Percentiles rank a stretch among this genome's conserved stretches.
Evolutionary conservation across 768 basidiomycete species (phyloP).

Genomic region (Hydnomerulius pinastri): DNA sequence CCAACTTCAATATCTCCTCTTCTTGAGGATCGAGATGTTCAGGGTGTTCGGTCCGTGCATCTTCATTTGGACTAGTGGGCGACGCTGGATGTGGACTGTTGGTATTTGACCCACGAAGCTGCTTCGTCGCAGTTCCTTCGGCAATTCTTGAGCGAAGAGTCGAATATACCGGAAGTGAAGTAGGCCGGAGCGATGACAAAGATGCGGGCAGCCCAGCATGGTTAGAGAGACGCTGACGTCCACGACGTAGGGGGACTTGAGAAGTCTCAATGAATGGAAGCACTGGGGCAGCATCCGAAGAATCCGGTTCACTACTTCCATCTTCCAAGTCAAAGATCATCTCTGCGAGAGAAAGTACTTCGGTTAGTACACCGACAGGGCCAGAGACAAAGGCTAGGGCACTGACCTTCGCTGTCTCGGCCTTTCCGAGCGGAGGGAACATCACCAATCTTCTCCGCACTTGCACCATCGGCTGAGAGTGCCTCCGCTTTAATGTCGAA

Average conservation of each 20-base stretch:
- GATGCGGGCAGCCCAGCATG: conserved; percentile 53
- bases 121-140: background rate
- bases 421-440: conserved; percentile 20
- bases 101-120: background rate
- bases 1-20: conserved; percentile 56
- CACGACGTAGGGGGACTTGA: conserved; percentile 24
- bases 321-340: conserved; percentile 75
- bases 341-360: conserved; percentile 40
- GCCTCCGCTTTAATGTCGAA: conserved; percentile 68
- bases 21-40: conserved; percentile 43
- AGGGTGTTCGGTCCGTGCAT: conserved; percentile 17
- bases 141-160: conserved; percentile 39
- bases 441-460: conserved; percentile 34
- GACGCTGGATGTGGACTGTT: background rate
- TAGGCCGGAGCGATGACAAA: conserved; percentile 60
- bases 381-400: conserved; percentile 1
- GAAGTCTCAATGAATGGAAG: conserved; percentile 38
- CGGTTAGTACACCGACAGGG: conserved; percentile 5
- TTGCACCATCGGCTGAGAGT: conserved; percentile 44
- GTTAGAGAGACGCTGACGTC: conserved; percentile 30
- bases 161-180: conserved; percentile 72
- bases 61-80: conserved; percentile 1
- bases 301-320: conserved; percentile 37
- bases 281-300: conserved; percentile 34
- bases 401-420: conserved; percentile 48